Evolutionary conservation across 148 eudicot genomes (phyloP), one percentile per base, ranked within the genome.

Genomic region (Drosera capensis): DNA sequence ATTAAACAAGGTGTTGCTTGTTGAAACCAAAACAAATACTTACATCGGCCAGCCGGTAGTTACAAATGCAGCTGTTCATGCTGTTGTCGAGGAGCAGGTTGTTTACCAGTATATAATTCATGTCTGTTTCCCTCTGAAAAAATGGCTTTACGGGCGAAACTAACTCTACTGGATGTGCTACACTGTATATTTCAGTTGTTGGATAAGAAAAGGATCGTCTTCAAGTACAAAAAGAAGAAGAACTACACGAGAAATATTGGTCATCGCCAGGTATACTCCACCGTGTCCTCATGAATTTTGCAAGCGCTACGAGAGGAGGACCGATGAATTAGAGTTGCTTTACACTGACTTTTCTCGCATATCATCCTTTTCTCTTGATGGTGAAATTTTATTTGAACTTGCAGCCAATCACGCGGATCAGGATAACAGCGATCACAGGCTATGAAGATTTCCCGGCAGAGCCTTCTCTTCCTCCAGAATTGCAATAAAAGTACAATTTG

Each of bases 11-110:
- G 97, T 90, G 24, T 64, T 90, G 55, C 60, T 90, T 40, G 97
- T 84, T 14, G 94, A 95, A 45, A 78, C 87, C 0, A 84, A 75
- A 69, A 65, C 67, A 13, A 78, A 71, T 47, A 68, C 95, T 24
- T 84, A 71, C 30, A 52, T 90, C 8, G 97, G 97, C 45, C 64
- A 65, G 62, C 97, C 95, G 16, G 55, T 84, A 14, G 97, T 84
- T 54, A 80, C 84, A 15, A 90, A 78, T 71, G 87, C 95, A 8
- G 72, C 58, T 36, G 97, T 90, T 9, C 83, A 90, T 60, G 95
- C 97, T 49, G 82, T 90, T 21, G 90, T 84, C 43, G 97, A 90
- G 65, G 87, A 90, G 42, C 95, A 84, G 82, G 97, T 84, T 34
- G 6, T 34, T 34, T 34, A 34, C n/a, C n/a, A n/a, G n/a, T n/a